Evolutionary conservation across 495 filamentous ascomycete species (phyloP).

Genomic region (Penicillium longicatenatum): DNA sequence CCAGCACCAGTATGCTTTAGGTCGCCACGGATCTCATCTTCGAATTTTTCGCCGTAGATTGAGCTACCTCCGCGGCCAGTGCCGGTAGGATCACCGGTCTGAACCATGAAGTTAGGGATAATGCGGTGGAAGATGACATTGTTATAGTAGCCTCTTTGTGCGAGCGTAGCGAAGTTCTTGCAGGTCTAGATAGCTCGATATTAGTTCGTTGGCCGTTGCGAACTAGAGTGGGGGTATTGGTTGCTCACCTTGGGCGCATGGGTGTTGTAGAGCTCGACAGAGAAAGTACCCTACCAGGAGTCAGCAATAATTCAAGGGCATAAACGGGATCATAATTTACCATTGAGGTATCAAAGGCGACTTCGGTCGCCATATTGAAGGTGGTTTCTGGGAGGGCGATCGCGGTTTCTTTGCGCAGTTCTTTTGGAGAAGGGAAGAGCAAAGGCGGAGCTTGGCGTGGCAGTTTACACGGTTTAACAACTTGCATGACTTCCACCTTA

Average conservation of each 20-base stretch:
- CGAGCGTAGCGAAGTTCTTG: constrained; percentile 83
- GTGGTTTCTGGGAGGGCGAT: background rate
- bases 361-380: constrained; percentile 69
- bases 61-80: constrained; percentile 88
- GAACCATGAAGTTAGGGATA: constrained; percentile 95
- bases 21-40: constrained; percentile 77
- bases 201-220: constrained; percentile 13
- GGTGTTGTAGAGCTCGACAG: constrained; percentile 83
- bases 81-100: constrained; percentile 94
- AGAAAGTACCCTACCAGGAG: constrained; percentile 68
- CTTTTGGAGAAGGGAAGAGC: constrained; percentile 4
- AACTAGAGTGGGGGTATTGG: background rate
- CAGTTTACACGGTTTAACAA: constrained; percentile 21
- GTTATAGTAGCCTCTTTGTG: constrained; percentile 83
- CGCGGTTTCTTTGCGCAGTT: background rate
- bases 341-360: constrained; percentile 81
- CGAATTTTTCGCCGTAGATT: constrained; percentile 95
- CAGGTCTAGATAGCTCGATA: constrained; percentile 60
- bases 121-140: constrained; percentile 86
- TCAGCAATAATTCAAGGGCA: constrained; percentile 19
- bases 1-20: constrained; percentile 95
- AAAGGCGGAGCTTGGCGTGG: constrained; percentile 13
- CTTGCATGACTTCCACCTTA: constrained; percentile 14
- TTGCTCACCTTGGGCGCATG: constrained; percentile 68
- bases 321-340: constrained; percentile 38